Percentiles rank a stretch among this genome's conserved stretches.
phyloP scores from a whole-genome alignment of 768 basidiomycete genomes.

The Mycena chlorophos region DNA sequence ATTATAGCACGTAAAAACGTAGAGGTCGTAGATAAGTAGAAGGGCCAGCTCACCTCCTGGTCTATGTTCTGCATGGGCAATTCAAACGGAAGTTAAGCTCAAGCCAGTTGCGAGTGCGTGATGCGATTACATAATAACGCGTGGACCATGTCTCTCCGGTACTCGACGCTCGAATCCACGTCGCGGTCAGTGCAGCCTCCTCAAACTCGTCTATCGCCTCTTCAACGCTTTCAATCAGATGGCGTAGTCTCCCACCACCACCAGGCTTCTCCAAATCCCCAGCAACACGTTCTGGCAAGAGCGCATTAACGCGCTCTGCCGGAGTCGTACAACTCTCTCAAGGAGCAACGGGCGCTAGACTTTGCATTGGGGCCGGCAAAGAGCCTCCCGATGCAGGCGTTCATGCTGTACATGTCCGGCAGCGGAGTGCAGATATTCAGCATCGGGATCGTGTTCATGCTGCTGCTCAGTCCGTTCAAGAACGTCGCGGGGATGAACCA shows the following conservation, averaged over 20 bases:
- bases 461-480: constrained; percentile 83
- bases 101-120: too few species aligned
- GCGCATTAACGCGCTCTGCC: constrained; percentile 30
- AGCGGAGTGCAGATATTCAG: constrained; percentile 95
- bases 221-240: constrained; percentile 40
- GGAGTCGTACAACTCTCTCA: constrained; percentile 62
- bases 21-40: too few species aligned
- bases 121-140: too few species aligned
- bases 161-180: constrained; percentile 40
- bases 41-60: too few species aligned
- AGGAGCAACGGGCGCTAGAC: constrained; percentile 83
- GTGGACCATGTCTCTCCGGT: constrained; percentile 35
- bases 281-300: constrained; percentile 30
- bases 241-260: constrained; percentile 63
- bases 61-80: too few species aligned
- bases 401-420: constrained; percentile 99
- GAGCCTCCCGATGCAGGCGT: constrained; percentile 92
- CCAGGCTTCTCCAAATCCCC: constrained; percentile 62
- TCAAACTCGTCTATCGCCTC: neutral
- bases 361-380: constrained; percentile 84
- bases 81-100: too few species aligned
- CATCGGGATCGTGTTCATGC: constrained; percentile 94
- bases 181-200: constrained; percentile 35
- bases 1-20: too few species aligned
- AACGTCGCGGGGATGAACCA: constrained; percentile 77